A percentile compares a stretch with the other conserved stretches of the same genome.
Evolutionary conservation across 2,329 filamentous ascomycete species (phyloP).

Genomic region (Chalaropsis thielavioides): DNA sequence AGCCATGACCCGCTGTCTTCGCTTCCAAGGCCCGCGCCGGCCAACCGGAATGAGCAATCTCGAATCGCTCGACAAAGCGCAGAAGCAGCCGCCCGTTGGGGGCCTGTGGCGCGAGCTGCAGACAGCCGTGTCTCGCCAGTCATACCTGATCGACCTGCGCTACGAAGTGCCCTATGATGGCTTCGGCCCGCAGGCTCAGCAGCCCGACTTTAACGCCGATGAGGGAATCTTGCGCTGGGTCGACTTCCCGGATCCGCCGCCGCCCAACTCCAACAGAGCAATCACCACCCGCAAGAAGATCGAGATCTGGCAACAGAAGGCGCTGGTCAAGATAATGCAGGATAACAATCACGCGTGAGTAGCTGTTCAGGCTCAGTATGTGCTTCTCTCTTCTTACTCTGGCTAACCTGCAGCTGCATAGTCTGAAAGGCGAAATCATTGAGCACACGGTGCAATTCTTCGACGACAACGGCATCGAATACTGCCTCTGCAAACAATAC

Average conservation of each 20-base stretch:
- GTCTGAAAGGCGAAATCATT: slow-evolving; percentile 39
- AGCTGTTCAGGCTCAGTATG: too few relatives aligned
- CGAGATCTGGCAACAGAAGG: slow-evolving; percentile 39
- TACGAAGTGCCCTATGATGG: slow-evolving; percentile 38
- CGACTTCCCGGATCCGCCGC: slow-evolving; percentile 45
- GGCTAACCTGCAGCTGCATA: slow-evolving; percentile 20
- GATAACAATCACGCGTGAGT: slow-evolving; percentile 40
- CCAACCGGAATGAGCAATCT: slow-evolving; percentile 34
- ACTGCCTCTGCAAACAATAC: slow-evolving; percentile 36
- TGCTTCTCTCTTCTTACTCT: background rate
- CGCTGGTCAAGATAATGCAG: slow-evolving; percentile 33
- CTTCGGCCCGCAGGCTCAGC: slow-evolving; percentile 26
- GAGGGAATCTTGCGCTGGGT: slow-evolving; percentile 41
- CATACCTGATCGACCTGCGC: slow-evolving; percentile 41
- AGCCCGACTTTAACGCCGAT: slow-evolving; percentile 29
- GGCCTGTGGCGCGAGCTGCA: slow-evolving; percentile 39
- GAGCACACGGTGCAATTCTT: slow-evolving; percentile 42
- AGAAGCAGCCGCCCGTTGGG: slow-evolving; percentile 27
- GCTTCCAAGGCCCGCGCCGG: slow-evolving; percentile 35
- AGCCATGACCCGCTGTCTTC: slow-evolving; percentile 37
- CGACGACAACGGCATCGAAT: slow-evolving; percentile 35
- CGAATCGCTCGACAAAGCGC: slow-evolving; percentile 24
- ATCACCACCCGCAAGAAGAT: slow-evolving; percentile 41
- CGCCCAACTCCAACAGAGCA: slow-evolving; percentile 28
- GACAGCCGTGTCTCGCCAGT: slow-evolving; percentile 40